Evolutionary conservation across 2,329 filamentous ascomycete genomes (phyloP).

Genomic region (Claviceps pazoutovae): DNA sequence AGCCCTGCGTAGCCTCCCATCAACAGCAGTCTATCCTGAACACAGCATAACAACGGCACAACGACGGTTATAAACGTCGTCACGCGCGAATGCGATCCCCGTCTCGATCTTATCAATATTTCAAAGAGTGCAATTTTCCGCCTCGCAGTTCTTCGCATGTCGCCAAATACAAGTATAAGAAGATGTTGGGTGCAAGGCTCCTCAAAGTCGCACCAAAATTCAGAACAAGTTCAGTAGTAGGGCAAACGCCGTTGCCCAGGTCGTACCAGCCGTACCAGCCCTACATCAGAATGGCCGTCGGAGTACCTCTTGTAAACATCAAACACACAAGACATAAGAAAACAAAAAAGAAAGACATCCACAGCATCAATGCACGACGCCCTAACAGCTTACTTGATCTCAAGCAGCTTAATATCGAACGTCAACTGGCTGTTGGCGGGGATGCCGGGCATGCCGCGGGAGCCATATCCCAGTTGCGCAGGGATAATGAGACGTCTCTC

Average conservation of each 20-base stretch:
- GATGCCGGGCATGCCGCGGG: constrained; percentile 67
- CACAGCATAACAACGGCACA: not conserved
- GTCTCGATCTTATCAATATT: constrained; percentile 3
- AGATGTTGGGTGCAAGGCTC: constrained; percentile 34
- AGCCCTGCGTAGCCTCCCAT: not conserved
- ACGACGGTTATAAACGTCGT: constrained; percentile 2
- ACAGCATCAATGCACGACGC: not conserved
- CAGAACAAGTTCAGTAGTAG: constrained; percentile 3
- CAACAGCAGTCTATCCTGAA: constrained; percentile 2
- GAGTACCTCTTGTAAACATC: constrained; percentile 3
- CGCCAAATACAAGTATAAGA: not conserved
- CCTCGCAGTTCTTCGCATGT: not conserved
- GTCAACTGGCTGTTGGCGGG: constrained; percentile 80
- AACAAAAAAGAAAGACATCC: not conserved
- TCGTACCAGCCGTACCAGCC: constrained; percentile 3
- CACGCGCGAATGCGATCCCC: constrained; percentile 1
- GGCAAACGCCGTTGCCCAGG: constrained; percentile 7
- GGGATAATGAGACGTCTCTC: constrained; percentile 91
- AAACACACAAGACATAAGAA: constrained; percentile 1
- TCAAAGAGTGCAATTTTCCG: constrained; percentile 1
- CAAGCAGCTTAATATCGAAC: constrained; percentile 81
- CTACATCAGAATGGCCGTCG: constrained; percentile 1
- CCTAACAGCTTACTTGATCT: constrained; percentile 53
- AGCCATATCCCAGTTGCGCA: constrained; percentile 77
- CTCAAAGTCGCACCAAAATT: constrained; percentile 17